Percentiles rank a stretch among this genome's conserved stretches.
Conservation (phyloP, 2,329 filamentous ascomycete genomes). For the Fusarium sp. region DNA sequence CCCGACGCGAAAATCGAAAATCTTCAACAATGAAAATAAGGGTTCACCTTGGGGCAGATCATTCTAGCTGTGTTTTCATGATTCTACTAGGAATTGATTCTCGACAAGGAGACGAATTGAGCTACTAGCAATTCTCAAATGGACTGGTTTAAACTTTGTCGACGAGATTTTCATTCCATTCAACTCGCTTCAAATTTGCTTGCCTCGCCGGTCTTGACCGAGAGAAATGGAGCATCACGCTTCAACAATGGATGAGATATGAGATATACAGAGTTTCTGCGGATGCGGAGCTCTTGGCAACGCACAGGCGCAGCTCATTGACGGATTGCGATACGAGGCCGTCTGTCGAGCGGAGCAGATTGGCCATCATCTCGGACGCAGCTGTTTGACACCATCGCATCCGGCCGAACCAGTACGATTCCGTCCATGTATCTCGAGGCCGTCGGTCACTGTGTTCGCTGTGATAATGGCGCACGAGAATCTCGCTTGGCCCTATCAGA, state of each 20-base stretch:
- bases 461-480: not conserved
- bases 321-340: conserved; percentile 8
- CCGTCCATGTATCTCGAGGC: conserved; percentile 25
- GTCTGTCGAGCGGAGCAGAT: conserved; percentile 26
- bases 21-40: conserved; percentile 24
- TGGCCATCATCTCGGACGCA: conserved; percentile 36
- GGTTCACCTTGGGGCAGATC: conserved; percentile 11
- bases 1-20: conserved; percentile 16
- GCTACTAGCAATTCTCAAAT: not conserved
- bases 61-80: not conserved
- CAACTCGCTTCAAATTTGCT: not conserved
- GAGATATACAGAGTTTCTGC: not conserved
- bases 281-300: conserved; percentile 7
- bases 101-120: not conserved
- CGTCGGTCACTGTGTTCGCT: conserved; percentile 26
- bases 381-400: conserved; percentile 32
- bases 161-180: conserved; percentile 17
- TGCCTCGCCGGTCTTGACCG: conserved; percentile 10
- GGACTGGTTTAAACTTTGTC: conserved; percentile 9
- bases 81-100: conserved; percentile 1
- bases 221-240: conserved; percentile 7
- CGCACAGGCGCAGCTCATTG: conserved; percentile 18
- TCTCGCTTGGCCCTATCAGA: conserved; percentile 27
- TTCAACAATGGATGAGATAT: not conserved
- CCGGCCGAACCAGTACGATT: conserved; percentile 32